Evolutionary conservation across 345 rosid genomes (phyloP).

Genomic region (Psidium friedrichsthalianum): DNA sequence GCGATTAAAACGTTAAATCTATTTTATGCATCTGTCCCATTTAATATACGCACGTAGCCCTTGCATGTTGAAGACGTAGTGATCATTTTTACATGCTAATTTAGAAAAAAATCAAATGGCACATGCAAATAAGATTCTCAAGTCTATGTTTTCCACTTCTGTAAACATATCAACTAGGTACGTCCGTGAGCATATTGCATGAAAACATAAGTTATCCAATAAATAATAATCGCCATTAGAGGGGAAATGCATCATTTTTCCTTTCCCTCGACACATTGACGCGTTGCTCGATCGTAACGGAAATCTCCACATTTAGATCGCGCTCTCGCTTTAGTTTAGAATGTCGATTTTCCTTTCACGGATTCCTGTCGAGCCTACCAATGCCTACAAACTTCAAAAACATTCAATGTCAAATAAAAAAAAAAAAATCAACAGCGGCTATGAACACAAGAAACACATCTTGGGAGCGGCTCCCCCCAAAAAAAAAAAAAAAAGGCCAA

Average conservation of each 20-base stretch:
- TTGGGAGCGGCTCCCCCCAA: background rate
- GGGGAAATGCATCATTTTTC: background rate
- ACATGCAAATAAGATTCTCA: fast-evolving
- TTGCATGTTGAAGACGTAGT: background rate
- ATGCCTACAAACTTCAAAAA: background rate
- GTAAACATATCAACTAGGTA: background rate
- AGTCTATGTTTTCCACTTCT: background rate
- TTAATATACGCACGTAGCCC: background rate
- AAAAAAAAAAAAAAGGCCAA: too few species aligned
- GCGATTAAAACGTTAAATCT: background rate
- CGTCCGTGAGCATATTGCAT: background rate
- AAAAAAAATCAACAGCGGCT: background rate
- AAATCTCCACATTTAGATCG: fast-evolving
- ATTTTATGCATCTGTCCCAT: background rate
- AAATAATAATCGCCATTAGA: background rate
- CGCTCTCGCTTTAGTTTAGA: background rate
- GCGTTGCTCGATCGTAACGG: background rate
- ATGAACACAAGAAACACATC: background rate
- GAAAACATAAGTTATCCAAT: background rate
- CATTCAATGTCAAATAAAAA: background rate
- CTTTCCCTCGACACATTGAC: fast-evolving
- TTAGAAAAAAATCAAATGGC: background rate
- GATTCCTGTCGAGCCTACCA: fast-evolving
- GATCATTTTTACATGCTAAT: background rate
- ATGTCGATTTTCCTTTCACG: too few species aligned